Evolutionary conservation across 345 rosid genomes (phyloP).

Genomic region (Eucalyptus regnans): DNA sequence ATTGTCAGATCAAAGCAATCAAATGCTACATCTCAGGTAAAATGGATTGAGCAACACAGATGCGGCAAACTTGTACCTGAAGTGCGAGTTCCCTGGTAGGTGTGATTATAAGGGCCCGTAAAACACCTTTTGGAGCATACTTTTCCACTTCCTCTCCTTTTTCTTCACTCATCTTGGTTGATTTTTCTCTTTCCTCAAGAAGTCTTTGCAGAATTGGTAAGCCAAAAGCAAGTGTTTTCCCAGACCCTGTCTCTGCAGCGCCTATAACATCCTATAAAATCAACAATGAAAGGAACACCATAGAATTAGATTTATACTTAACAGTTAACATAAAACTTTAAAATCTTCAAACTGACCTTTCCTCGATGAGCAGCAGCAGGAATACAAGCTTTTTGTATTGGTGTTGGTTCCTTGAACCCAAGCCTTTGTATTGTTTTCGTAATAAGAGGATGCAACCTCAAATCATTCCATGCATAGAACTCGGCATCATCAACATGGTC

Average conservation of each 20-base stretch:
- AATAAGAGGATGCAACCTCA: constrained; percentile 77
- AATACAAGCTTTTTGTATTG: constrained; percentile 83
- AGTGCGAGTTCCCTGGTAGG: constrained; percentile 96
- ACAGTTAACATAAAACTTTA: background rate
- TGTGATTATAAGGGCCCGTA: constrained; percentile 86
- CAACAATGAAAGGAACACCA: background rate
- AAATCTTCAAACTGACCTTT: constrained; percentile 39
- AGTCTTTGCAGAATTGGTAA: constrained; percentile 91
- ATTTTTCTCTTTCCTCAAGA: constrained; percentile 75
- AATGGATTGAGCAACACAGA: background rate
- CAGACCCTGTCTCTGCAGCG: constrained; percentile 98
- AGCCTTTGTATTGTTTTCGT: constrained; percentile 66
- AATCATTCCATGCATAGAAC: constrained; percentile 64
- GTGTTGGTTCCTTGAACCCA: constrained; percentile 86
- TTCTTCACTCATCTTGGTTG: constrained; percentile 23
- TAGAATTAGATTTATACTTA: background rate
- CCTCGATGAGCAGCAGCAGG: constrained; percentile 94
- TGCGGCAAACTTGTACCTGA: constrained; percentile 27
- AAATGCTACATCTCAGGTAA: background rate
- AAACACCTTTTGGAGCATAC: constrained; percentile 53
- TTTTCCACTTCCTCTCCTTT: constrained; percentile 54
- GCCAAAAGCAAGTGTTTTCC: constrained; percentile 98
- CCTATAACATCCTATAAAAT: constrained; percentile 78
- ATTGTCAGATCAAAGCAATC: background rate
- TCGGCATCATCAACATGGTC: constrained; percentile 43